Evolutionary conservation across 768 basidiomycete species (phyloP), one percentile per base, ranked within the genome.

Genomic region (Pleurotus cornucopiae): DNA sequence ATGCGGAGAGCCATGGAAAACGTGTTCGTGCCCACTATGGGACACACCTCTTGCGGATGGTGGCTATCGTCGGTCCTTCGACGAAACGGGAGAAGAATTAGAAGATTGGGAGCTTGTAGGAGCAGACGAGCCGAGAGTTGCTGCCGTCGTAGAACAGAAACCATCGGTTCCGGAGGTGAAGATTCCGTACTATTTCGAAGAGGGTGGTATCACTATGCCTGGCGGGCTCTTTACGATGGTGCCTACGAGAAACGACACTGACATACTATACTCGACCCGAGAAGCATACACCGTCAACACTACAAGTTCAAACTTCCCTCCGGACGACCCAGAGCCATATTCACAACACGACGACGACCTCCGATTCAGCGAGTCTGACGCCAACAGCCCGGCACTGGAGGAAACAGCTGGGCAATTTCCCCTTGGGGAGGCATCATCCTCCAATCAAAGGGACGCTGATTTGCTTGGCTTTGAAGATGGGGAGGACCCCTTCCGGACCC

Each of bases 221-320:
- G 51, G 51, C 13, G 51, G 51, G 9, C 26, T 53, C 20, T 53
- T 53, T 25, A 53, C 51, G 18, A 53, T 53, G 51, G 39, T 53
- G 4, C 51, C 51, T 21, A 53, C 51, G 4, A 53, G 39, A 41
- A 21, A 53, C 21, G 51, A 53, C 11, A n/a, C n/a, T 7, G n/a
- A 11, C 0, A 34, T 18, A 38, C 6, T 34, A 37, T 21, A 26
- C n/a, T 14, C 38, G 11, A 16, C 20, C 7, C 38, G n/a, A 39
- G 48, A 49, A 26, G n/a, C 14, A n/a, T 23, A 26, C 14, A 34
- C 11, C 30, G 30, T 7, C 30, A 34, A 34, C 30, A 16, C n/a
- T n/a, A 44, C 41, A 16, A n/a, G 13, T 14, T 16, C n/a, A 16
- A n/a, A 44, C 41, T 44, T n/a, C 6, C 41, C 41, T 16, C 11